phyloP scores from a whole-genome alignment of 805 yeast species.

The Metschnikowia koreensis region DNA sequence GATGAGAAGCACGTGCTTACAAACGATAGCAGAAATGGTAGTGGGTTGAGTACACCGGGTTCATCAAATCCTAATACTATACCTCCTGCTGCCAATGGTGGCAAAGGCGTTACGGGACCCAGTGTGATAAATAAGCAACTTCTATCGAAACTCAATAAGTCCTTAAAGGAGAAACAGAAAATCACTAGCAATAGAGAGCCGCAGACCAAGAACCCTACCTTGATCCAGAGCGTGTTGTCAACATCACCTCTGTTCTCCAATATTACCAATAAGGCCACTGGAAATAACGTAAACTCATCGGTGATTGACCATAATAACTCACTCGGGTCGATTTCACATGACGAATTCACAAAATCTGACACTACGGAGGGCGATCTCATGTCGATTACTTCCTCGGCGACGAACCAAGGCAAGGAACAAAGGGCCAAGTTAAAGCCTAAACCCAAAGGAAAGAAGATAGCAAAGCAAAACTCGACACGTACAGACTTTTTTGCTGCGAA shows the following conservation, averaged over 20 bases:
- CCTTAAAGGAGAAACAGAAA: conserved; percentile 43
- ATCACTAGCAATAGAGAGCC: conserved; percentile 37
- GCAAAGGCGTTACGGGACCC: conserved; percentile 13
- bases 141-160: conserved; percentile 41
- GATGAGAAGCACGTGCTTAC: neutral
- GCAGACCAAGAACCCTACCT: conserved; percentile 33
- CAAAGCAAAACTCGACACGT: conserved; percentile 61
- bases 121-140: conserved; percentile 27
- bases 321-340: neutral
- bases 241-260: conserved; percentile 30
- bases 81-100: conserved; percentile 1
- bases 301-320: neutral
- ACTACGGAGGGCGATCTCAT: conserved; percentile 4
- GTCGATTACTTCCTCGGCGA: conserved; percentile 3
- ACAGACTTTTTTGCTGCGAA: conserved; percentile 95
- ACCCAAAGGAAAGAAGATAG: conserved; percentile 27
- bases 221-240: conserved; percentile 36
- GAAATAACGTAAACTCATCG: neutral
- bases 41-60: neutral
- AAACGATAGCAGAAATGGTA: neutral
- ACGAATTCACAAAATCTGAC: neutral
- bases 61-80: neutral
- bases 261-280: conserved; percentile 8
- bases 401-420: conserved; percentile 11
- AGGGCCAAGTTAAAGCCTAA: conserved; percentile 11